Evolutionary conservation across 495 filamentous ascomycete genomes (phyloP).

Genomic region (Penicillium herquei): DNA sequence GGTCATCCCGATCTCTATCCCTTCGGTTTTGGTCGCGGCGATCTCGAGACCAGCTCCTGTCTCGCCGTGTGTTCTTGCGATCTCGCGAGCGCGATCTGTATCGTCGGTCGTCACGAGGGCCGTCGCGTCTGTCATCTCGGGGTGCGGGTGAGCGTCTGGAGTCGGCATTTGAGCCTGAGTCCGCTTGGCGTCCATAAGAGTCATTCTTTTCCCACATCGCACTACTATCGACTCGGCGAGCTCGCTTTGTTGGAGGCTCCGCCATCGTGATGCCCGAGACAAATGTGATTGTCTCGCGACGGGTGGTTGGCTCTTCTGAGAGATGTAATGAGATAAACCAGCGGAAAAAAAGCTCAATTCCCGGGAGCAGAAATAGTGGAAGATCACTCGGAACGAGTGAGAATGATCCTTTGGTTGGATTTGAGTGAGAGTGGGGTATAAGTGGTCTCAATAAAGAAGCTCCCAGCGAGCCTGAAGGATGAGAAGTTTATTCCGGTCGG

Average conservation of each 20-base stretch:
- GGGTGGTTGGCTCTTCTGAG: neutral
- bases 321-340: neutral
- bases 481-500: conserved; percentile 29
- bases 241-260: conserved; percentile 55
- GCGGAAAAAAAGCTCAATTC: neutral
- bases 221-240: conserved; percentile 51
- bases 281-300: conserved; percentile 16
- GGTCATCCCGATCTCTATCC: conserved; percentile 42
- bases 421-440: conserved; percentile 10
- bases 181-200: conserved; percentile 24
- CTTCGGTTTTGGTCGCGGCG: conserved; percentile 37
- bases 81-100: conserved; percentile 46
- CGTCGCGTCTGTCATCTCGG: conserved; percentile 33
- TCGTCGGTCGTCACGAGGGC: conserved; percentile 36
- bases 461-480: conserved; percentile 6
- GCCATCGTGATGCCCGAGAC: conserved; percentile 37
- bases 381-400: neutral
- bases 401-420: neutral
- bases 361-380: neutral
- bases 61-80: conserved; percentile 37
- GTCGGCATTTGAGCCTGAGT: conserved; percentile 34
- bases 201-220: conserved; percentile 55
- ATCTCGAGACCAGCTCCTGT: conserved; percentile 48
- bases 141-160: conserved; percentile 32
- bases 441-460: conserved; percentile 15